Conservation (phyloP, 805 yeast genomes). For the Wickerhamomyces queroliae region DNA sequence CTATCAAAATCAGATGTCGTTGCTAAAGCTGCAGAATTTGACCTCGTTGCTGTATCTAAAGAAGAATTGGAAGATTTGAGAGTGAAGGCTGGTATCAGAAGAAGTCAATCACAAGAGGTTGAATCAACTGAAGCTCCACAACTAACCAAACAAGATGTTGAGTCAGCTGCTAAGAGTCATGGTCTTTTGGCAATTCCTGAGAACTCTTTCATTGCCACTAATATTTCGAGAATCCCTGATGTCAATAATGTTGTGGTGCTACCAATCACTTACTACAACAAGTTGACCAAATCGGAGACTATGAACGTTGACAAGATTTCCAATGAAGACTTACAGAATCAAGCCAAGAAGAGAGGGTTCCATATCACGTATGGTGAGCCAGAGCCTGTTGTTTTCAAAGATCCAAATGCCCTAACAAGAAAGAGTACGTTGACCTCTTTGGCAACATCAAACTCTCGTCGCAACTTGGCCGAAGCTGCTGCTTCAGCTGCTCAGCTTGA, state of each 20-base stretch:
- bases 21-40: constrained; percentile 25
- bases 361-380: constrained; percentile 19
- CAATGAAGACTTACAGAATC: constrained; percentile 37
- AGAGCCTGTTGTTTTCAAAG: constrained; percentile 12
- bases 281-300: constrained; percentile 40
- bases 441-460: constrained; percentile 18
- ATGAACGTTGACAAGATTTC: constrained; percentile 38
- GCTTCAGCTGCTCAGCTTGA: constrained; percentile 23
- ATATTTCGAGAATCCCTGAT: constrained; percentile 50
- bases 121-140: constrained; percentile 4
- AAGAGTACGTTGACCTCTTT: constrained; percentile 18
- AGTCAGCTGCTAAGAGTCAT: constrained; percentile 34
- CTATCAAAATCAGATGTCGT: constrained; percentile 11
- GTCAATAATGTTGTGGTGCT: constrained; percentile 51
- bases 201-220: constrained; percentile 56
- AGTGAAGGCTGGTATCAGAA: constrained; percentile 13
- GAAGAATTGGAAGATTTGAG: constrained; percentile 27
- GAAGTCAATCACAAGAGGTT: neutral
- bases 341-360: constrained; percentile 47
- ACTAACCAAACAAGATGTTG: constrained; percentile 23
- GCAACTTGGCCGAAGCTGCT: constrained; percentile 23
- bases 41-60: constrained; percentile 28
- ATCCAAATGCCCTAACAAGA: constrained; percentile 10
- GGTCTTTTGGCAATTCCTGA: constrained; percentile 54
- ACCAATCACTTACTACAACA: constrained; percentile 59